Evolutionary conservation across 352 stramenopile species (phyloP).

Genomic region (Globisporangium apiculatum): DNA sequence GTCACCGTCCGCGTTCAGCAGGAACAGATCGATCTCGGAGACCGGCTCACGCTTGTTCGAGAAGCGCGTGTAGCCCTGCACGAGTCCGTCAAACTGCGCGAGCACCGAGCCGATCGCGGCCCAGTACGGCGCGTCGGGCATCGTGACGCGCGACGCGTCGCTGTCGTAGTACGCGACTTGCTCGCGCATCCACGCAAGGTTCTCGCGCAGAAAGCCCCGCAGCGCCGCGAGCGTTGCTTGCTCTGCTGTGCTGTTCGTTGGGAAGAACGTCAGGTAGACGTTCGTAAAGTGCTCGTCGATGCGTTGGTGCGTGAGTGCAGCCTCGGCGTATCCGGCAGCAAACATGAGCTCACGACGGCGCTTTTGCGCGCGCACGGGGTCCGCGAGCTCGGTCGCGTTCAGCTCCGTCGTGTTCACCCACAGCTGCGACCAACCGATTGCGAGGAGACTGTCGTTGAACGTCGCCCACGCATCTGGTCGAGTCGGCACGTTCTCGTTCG

Average conservation of each 20-base stretch:
- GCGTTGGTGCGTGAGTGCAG: constrained; percentile 45
- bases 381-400: constrained; percentile 13
- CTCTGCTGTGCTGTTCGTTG: constrained; percentile 22
- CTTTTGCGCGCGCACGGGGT: constrained; percentile 2
- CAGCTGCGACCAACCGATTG: constrained; percentile 46
- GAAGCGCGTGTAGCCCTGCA: constrained; percentile 29
- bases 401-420: constrained; percentile 35
- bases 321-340: constrained; percentile 52
- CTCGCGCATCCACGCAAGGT: constrained; percentile 36
- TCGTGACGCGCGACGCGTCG: constrained; percentile 6
- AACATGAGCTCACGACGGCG: constrained; percentile 33
- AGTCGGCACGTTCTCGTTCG: background rate
- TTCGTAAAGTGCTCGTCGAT: constrained; percentile 64
- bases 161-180: constrained; percentile 19
- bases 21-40: constrained; percentile 35
- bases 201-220: constrained; percentile 31
- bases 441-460: constrained; percentile 48
- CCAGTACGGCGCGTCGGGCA: constrained; percentile 31
- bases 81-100: constrained; percentile 47
- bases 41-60: constrained; percentile 13
- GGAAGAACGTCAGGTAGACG: constrained; percentile 42
- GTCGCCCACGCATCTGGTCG: constrained; percentile 25
- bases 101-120: constrained; percentile 22
- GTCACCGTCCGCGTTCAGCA: constrained; percentile 52
- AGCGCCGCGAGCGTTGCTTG: constrained; percentile 20